Percentiles rank a stretch among this genome's conserved stretches.
Conservation (phyloP, 352 stramenopile species). For the Phytophthora agathidicida region DNA sequence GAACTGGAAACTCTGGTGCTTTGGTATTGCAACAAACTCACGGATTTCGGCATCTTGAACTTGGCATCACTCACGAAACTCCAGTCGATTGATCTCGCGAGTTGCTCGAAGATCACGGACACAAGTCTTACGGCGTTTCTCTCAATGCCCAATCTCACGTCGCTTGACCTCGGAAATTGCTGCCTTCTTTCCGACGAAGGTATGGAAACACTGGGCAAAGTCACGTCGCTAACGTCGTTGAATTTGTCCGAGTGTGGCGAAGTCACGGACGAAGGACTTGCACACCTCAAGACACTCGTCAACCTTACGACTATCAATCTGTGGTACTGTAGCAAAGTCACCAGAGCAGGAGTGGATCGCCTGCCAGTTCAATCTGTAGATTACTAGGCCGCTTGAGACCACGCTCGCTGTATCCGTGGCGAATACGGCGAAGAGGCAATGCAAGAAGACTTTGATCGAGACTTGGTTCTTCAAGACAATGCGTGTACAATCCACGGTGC, state of each 20-base stretch:
- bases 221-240: constrained; percentile 65
- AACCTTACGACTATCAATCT: constrained; percentile 73
- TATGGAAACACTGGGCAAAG: constrained; percentile 47
- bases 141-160: constrained; percentile 54
- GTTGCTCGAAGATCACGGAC: constrained; percentile 75
- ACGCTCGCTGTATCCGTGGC: too few species aligned
- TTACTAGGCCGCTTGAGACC: constrained; percentile 3
- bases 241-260: constrained; percentile 79
- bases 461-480: too few species aligned
- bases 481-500: not conserved
- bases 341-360: constrained; percentile 51
- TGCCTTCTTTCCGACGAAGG: constrained; percentile 70
- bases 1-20: constrained; percentile 71
- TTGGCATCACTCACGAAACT: constrained; percentile 54
- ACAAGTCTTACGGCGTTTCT: constrained; percentile 52
- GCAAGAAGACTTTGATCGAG: too few species aligned
- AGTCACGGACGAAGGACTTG: constrained; percentile 66
- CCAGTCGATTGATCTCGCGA: constrained; percentile 75
- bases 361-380: constrained; percentile 60
- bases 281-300: constrained; percentile 47
- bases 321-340: constrained; percentile 86
- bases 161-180: constrained; percentile 86
- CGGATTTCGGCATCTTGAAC: constrained; percentile 53
- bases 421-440: too few species aligned
- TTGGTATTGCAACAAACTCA: constrained; percentile 89